Percentiles rank a stretch among this genome's conserved stretches.
Evolutionary conservation across 148 eudicot genomes (phyloP).

Genomic region (Spergularia marina): DNA sequence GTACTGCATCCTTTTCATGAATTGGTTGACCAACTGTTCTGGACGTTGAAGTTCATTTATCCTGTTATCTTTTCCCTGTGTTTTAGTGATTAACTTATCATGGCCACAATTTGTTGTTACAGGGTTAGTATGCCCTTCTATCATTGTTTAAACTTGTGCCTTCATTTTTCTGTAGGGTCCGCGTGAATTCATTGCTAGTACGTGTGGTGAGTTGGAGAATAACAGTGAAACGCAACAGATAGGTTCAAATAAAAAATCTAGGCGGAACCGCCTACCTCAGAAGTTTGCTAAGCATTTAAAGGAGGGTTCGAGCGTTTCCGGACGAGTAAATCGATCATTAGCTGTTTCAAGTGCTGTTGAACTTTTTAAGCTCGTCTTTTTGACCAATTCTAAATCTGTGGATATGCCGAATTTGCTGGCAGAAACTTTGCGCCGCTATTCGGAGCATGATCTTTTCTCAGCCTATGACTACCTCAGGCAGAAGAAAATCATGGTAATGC

Average conservation of each 20-base stretch:
- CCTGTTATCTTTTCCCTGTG: not conserved
- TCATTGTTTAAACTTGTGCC: constrained; percentile 2
- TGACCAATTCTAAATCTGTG: constrained; percentile 62
- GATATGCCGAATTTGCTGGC: constrained; percentile 76
- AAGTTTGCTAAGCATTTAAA: constrained; percentile 65
- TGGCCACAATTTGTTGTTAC: constrained; percentile 9
- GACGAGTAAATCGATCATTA: constrained; percentile 52
- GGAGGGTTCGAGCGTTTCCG: constrained; percentile 36
- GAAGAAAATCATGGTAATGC: constrained; percentile 76
- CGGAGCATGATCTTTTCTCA: constrained; percentile 91
- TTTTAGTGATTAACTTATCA: not conserved
- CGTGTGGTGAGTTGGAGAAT: constrained; percentile 33
- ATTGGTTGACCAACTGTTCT: not conserved
- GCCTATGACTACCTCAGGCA: constrained; percentile 90
- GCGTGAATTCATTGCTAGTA: constrained; percentile 28
- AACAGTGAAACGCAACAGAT: constrained; percentile 32
- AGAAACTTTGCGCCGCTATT: constrained; percentile 79
- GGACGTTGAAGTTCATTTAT: not conserved
- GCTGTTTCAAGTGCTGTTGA: constrained; percentile 89
- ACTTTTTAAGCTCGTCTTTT: constrained; percentile 87
- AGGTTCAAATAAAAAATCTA: constrained; percentile 40
- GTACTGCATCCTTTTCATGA: not conserved
- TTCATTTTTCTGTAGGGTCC: constrained; percentile 40
- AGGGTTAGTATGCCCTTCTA: not conserved
- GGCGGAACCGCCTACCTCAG: constrained; percentile 46